Evolutionary conservation across 2,329 filamentous ascomycete species (phyloP).

Genomic region (Clonostachys solani): DNA sequence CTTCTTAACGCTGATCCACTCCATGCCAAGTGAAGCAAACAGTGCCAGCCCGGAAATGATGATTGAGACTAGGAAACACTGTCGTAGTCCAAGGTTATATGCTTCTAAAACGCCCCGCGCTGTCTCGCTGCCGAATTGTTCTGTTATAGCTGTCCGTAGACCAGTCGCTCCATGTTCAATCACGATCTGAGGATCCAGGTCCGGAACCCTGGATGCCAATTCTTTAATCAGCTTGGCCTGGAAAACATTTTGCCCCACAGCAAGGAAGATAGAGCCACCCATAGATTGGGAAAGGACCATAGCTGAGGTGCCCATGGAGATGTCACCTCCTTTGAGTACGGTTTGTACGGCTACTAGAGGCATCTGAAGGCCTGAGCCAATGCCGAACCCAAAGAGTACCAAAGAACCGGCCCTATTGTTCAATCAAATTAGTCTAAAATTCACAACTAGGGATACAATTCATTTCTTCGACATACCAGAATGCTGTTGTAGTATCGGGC

Average conservation of each 20-base stretch:
- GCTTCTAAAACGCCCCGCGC: slow-evolving; percentile 45
- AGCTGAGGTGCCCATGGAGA: slow-evolving; percentile 7
- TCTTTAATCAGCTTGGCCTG: slow-evolving; percentile 5
- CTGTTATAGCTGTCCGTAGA: slow-evolving; percentile 39
- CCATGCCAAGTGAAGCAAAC: slow-evolving; percentile 3
- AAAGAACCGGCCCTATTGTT: slow-evolving; percentile 3
- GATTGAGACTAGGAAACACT: slow-evolving; percentile 4
- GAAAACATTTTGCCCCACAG: slow-evolving; percentile 9
- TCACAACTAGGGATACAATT: neutral
- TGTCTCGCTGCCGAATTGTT: slow-evolving; percentile 17
- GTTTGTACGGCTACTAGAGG: slow-evolving; percentile 8
- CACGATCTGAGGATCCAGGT: slow-evolving; percentile 19
- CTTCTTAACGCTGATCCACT: slow-evolving; percentile 6
- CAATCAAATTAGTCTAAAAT: neutral
- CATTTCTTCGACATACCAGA: neutral
- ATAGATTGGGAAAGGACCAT: slow-evolving; percentile 7
- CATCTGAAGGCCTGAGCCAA: slow-evolving; percentile 6
- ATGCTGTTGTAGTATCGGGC: slow-evolving; percentile 1
- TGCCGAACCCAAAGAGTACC: slow-evolving; percentile 7
- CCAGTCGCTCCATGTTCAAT: slow-evolving; percentile 37
- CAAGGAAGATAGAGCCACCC: slow-evolving; percentile 8
- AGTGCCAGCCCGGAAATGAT: slow-evolving; percentile 4
- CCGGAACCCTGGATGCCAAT: slow-evolving; percentile 13
- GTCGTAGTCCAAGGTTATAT: slow-evolving; percentile 54
- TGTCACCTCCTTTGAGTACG: slow-evolving; percentile 5